Evolutionary conservation across 257 asterid species (phyloP).

Genomic region (Anisodus tanguticus): DNA sequence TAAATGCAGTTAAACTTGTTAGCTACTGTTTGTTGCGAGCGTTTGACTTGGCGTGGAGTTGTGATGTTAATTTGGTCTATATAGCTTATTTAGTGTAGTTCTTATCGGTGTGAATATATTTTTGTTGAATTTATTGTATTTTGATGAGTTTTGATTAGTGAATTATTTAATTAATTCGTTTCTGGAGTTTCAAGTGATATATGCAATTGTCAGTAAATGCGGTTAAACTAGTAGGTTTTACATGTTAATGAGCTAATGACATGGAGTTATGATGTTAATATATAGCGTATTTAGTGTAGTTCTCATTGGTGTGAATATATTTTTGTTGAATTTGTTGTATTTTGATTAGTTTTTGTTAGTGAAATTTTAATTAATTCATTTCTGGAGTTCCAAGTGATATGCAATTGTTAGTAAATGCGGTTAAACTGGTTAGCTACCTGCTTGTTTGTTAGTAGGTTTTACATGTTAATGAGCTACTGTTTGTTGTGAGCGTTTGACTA

Average conservation of each 20-base stretch:
- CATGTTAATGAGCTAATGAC: not conserved
- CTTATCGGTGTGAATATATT: not conserved
- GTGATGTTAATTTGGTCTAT: too few species aligned
- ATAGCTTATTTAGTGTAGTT: not conserved
- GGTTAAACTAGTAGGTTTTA: too few species aligned
- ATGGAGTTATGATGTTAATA: not conserved
- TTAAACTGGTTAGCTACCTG: not conserved
- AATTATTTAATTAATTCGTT: not conserved
- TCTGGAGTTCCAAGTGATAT: not conserved
- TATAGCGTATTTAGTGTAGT: not conserved
- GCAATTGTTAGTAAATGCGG: not conserved
- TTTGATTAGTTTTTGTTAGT: slow-evolving; percentile 11
- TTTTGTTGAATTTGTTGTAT: not conserved
- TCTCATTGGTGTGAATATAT: not conserved
- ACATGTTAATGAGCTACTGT: not conserved
- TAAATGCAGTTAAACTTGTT: not conserved
- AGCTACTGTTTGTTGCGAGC: not conserved
- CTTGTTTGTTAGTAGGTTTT: slow-evolving; percentile 26
- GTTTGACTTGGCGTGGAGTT: not conserved
- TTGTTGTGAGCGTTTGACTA: not conserved
- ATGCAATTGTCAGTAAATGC: not conserved
- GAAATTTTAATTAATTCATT: not conserved
- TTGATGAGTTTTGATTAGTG: slow-evolving; percentile 17
- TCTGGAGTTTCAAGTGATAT: not conserved
- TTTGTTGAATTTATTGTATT: not conserved